A percentile compares a stretch with the other conserved stretches of the same genome.
Conservation (phyloP, 1,284 basidiomycete species). For the Tilletiopsis washingtonensis region DNA sequence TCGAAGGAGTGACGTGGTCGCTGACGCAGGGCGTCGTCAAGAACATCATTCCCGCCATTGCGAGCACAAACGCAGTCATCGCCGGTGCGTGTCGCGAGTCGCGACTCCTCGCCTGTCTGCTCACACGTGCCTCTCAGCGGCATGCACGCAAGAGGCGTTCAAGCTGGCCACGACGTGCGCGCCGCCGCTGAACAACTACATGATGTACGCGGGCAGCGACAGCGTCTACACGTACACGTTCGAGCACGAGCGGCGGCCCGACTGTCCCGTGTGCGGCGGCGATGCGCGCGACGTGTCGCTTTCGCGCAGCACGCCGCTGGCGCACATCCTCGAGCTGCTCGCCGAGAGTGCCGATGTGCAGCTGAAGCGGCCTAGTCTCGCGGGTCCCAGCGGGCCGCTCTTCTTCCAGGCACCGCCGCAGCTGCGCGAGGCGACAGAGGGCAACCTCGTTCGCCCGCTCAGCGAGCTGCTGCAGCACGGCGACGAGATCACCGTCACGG, state of each 20-base stretch:
- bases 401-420: conserved; percentile 89
- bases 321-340: conserved; percentile 28
- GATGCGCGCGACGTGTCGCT: conserved; percentile 50
- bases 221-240: conserved; percentile 97
- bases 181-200: conserved; percentile 93
- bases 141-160: conserved; percentile 98
- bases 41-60: conserved; percentile 87
- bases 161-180: conserved; percentile 94
- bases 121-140: conserved; percentile 54
- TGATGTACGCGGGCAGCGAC: conserved; percentile 81
- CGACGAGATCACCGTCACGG: conserved; percentile 77
- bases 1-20: conserved; percentile 95
- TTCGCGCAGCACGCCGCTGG: conserved; percentile 10
- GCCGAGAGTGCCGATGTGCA: conserved; percentile 36
- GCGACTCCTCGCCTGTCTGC: background rate
- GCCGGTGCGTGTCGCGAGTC: conserved; percentile 59
- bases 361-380: conserved; percentile 28
- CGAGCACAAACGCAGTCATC: conserved; percentile 44
- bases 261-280: conserved; percentile 96
- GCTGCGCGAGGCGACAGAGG: conserved; percentile 74
- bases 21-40: conserved; percentile 98
- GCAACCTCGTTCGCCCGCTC: conserved; percentile 77
- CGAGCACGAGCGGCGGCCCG: conserved; percentile 79
- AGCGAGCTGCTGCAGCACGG: conserved; percentile 68
- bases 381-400: conserved; percentile 52